Evolutionary conservation across 140 eudicot genomes (phyloP).

Genomic region (Erigeron philadelphicus): DNA sequence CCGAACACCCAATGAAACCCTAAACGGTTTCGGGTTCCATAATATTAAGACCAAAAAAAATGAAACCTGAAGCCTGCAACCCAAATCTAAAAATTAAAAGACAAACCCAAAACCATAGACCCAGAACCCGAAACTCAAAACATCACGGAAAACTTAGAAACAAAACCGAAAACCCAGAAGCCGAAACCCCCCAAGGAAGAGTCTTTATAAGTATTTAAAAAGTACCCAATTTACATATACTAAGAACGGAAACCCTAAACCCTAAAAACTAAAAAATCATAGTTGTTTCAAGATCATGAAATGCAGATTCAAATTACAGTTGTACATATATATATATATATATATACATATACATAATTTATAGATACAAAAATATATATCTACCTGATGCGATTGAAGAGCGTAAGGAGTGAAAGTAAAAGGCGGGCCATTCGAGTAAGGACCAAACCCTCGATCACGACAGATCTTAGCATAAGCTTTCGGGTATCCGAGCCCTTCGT

Average conservation of each 20-base stretch:
- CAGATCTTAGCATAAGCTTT: conserved; percentile 83
- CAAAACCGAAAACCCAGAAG: too few species aligned
- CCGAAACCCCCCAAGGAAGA: neutral
- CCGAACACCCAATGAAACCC: neutral
- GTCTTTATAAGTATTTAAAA: neutral
- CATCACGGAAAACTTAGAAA: too few species aligned
- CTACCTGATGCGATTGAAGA: conserved; percentile 54
- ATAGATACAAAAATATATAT: neutral
- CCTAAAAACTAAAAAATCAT: conserved; percentile 1
- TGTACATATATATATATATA: neutral
- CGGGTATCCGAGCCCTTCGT: conserved; percentile 75
- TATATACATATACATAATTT: neutral
- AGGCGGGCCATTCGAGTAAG: conserved; percentile 84
- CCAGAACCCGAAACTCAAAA: too few species aligned
- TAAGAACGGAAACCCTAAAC: neutral
- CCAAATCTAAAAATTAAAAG: too few species aligned
- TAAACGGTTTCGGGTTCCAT: neutral
- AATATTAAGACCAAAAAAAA: neutral
- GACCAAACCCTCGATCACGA: conserved; percentile 61
- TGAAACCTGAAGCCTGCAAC: neutral
- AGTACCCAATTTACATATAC: neutral
- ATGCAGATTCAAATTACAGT: neutral
- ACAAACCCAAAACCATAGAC: too few species aligned
- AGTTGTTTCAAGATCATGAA: neutral
- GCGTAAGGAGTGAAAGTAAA: conserved; percentile 64